Conservation (phyloP, 331 rosid species). For the Quercus lobata region DNA sequence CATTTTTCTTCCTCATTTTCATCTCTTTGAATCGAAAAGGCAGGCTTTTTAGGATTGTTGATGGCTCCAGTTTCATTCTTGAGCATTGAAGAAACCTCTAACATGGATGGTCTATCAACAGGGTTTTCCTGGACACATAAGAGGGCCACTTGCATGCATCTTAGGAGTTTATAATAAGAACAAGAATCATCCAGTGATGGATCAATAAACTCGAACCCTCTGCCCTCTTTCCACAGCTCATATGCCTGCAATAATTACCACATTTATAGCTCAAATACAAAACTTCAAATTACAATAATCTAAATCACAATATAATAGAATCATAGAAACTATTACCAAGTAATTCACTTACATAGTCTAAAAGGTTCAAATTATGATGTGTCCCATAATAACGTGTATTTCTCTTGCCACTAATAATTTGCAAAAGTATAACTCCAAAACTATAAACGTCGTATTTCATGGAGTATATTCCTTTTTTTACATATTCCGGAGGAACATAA, state of each 20-base stretch:
- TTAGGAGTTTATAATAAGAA: slow-evolving; percentile 38
- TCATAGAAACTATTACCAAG: background rate
- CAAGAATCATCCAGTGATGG: slow-evolving; percentile 42
- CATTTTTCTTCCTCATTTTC: background rate
- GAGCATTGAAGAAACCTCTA: slow-evolving; percentile 29
- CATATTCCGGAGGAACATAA: slow-evolving; percentile 38
- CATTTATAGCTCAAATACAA: background rate
- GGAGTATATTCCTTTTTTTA: slow-evolving; percentile 28
- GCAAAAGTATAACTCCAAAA: slow-evolving; percentile 25
- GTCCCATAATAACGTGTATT: slow-evolving; percentile 19
- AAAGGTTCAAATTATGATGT: background rate
- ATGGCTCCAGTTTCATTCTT: background rate
- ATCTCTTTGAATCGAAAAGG: background rate
- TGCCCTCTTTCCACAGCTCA: slow-evolving; percentile 38
- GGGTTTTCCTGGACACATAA: slow-evolving; percentile 34
- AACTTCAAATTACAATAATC: background rate
- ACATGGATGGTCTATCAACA: slow-evolving; percentile 23
- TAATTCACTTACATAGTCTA: slow-evolving; percentile 24
- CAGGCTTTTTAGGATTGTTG: background rate
- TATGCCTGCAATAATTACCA: slow-evolving; percentile 28
- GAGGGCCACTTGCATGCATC: slow-evolving; percentile 49
- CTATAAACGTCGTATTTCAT: slow-evolving; percentile 12
- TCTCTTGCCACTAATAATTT: slow-evolving; percentile 57
- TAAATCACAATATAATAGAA: background rate
- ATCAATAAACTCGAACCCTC: slow-evolving; percentile 35